Base-by-base conservation (phyloP, 495 filamentous ascomycete genomes). In the Jackrogersella multiformis region DNA sequence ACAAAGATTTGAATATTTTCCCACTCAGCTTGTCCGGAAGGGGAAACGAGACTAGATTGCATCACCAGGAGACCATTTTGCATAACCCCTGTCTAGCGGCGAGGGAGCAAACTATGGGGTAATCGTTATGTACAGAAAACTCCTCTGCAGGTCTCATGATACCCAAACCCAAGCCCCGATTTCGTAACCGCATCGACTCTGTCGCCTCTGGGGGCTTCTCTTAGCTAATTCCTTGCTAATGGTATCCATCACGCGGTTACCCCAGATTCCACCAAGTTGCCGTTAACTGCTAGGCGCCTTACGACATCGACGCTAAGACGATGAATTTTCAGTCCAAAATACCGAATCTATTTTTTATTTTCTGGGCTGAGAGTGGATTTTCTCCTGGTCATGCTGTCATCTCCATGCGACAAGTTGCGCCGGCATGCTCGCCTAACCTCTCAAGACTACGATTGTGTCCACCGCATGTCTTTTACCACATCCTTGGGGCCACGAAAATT, bases 91-190 rank as follows among this genome's bases (percentile, higher is more conserved):
- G 67, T 57, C 56, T 48, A 66, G 57, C 45, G 67, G 52, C 56
- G 34, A 72, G 64, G 70, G 46, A 73, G 66, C 66, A 75, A 73
- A 70, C 73, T 74, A 77, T 77, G 71, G 74, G 74, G 74, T 77
- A 77, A 77, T 70, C 10, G 44, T 76, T 76, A 76, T 59, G 62
- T 69, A 76, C 67, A 38, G 65, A 58, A 75, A 76, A 73, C 64
- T 56, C 49, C 15, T 58, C 61, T 57, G 39, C 21, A 60, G 70
- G 72, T 69, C 74, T 66, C 74, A 74, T 74, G 74, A 76, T 73
- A 15, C 60, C 56, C 23, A 20, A 42, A 69, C 30, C 62, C 55
- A 58, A 57, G 61, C 45, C 61, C 49, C 72, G 61, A 76, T 74
- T 70, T 72, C 72, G 73, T 75, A 75, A 76, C 71, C 23, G 35